Percentiles rank a stretch among this genome's conserved stretches.
Evolutionary conservation across 345 rosid genomes (phyloP).

Genomic region (Atalantia buxifolia): DNA sequence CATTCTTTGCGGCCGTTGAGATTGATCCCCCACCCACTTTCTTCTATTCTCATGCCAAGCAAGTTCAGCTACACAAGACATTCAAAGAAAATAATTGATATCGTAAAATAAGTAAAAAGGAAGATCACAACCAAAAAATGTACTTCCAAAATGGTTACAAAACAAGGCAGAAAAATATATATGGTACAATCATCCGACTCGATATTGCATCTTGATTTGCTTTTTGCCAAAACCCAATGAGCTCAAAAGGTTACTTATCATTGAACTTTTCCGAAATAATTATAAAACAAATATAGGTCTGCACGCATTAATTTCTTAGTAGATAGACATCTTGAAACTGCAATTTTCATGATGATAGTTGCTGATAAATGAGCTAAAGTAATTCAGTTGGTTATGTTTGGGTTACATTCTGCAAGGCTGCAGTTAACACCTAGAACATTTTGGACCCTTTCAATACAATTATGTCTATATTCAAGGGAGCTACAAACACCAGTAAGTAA

Average conservation of each 20-base stretch:
- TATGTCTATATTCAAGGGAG: background rate
- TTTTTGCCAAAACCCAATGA: background rate
- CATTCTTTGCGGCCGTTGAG: slow-evolving; percentile 34
- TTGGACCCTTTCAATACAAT: background rate
- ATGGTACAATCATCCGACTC: background rate
- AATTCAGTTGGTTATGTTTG: background rate
- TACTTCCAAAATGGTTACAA: background rate
- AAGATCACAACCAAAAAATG: background rate
- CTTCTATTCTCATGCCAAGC: slow-evolving; percentile 75
- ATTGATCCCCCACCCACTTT: slow-evolving; percentile 72
- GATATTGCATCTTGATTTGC: background rate
- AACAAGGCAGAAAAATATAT: background rate
- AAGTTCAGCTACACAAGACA: slow-evolving; percentile 46
- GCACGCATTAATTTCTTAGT: background rate
- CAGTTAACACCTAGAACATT: background rate
- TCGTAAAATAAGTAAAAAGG: background rate
- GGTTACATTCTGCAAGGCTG: background rate
- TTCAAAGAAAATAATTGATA: slow-evolving; percentile 2
- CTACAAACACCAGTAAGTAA: background rate
- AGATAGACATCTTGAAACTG: background rate
- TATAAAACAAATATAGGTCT: background rate
- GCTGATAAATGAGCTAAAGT: background rate
- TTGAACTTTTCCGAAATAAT: background rate
- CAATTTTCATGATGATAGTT: background rate
- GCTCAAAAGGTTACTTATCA: background rate